These are phyloP conservation scores for Penstemon davidsonii DNA, from an alignment of 257 asterid species.

Conservation along the genomic window DNA sequence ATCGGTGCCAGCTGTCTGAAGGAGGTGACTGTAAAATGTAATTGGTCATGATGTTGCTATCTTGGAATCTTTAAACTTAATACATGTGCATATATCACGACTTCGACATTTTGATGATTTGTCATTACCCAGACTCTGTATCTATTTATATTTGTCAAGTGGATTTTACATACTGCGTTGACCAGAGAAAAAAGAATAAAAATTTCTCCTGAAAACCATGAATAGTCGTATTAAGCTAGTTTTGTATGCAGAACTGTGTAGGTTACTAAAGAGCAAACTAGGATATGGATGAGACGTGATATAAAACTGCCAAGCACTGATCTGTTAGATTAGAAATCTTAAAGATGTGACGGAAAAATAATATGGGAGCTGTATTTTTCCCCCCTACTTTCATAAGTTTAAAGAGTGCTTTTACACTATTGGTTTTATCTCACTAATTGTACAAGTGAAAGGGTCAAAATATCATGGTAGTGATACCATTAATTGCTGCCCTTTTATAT, in stretches of 20 bases:
- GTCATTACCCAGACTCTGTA: conserved; percentile 6
- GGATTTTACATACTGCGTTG: background rate
- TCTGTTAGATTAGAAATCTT: background rate
- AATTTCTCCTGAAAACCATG: background rate
- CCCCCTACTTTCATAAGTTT: background rate
- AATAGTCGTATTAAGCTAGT: background rate
- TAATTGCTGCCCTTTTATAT: background rate
- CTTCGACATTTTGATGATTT: conserved; percentile 4
- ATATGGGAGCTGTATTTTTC: background rate
- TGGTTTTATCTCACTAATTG: background rate
- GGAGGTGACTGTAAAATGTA: background rate
- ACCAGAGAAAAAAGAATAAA: background rate
- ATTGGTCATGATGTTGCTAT: background rate
- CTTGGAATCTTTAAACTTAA: background rate
- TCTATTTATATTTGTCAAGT: background rate
- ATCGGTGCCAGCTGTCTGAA: background rate
- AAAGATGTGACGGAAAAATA: background rate
- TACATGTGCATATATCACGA: background rate
- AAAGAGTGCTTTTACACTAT: background rate
- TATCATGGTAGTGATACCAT: background rate
- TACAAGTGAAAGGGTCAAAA: background rate
- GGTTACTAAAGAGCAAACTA: background rate
- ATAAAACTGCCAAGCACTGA: background rate
- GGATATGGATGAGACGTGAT: background rate
- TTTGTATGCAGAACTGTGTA: background rate